Conservation (phyloP, 768 basidiomycete genomes). For the Lactarius pseudohatsudake region DNA sequence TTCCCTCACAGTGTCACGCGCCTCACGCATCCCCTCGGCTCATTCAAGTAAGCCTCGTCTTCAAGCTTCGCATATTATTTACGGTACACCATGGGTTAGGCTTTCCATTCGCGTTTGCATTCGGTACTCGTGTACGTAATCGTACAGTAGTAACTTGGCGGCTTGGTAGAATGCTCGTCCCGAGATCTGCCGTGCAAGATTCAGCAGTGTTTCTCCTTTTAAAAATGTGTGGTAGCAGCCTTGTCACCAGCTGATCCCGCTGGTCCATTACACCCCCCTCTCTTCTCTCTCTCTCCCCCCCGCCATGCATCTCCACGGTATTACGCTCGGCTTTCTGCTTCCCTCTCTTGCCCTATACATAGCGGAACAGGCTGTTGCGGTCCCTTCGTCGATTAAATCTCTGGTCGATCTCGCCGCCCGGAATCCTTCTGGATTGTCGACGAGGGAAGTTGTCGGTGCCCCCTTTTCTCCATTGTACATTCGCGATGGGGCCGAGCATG, state of each 20-base stretch:
- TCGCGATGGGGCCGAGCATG: constrained; percentile 25
- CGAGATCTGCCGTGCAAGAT: constrained; percentile 28
- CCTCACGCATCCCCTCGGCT: background rate
- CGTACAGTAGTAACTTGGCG: background rate
- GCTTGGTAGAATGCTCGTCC: background rate
- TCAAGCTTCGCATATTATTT: background rate
- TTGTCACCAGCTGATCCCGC: background rate
- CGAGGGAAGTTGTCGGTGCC: background rate
- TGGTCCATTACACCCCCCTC: constrained; percentile 7
- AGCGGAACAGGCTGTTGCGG: constrained; percentile 20
- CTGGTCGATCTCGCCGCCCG: constrained; percentile 29
- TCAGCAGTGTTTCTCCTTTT: background rate
- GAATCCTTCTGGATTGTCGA: constrained; percentile 1
- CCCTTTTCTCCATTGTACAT: constrained; percentile 1
- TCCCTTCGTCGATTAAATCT: constrained; percentile 25
- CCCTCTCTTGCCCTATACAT: constrained; percentile 27
- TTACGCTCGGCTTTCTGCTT: constrained; percentile 22
- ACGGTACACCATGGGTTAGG: background rate
- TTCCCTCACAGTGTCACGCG: background rate
- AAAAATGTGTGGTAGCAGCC: background rate
- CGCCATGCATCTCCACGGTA: constrained; percentile 26
- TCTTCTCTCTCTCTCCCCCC: background rate
- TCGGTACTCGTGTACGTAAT: background rate
- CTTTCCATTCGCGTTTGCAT: background rate
- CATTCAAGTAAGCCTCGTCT: background rate